A percentile compares a stretch with the other conserved stretches of the same genome.
Evolutionary conservation across 2,329 filamentous ascomycete species (phyloP).

Genomic region (Colletotrichum tanaceti): DNA sequence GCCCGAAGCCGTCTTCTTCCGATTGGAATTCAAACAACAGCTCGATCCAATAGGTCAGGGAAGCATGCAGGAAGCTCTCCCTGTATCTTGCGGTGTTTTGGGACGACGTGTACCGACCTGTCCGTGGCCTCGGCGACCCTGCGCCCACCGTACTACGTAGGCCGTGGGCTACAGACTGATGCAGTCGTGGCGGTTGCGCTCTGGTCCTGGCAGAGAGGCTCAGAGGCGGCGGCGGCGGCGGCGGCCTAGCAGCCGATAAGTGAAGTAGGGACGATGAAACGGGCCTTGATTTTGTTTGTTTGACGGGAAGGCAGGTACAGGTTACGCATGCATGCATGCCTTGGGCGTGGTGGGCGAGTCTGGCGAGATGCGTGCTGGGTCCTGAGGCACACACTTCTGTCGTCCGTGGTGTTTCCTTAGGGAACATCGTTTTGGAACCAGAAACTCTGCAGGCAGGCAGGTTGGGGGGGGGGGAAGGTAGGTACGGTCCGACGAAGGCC

Average conservation of each 20-base stretch:
- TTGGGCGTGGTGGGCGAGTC: neutral
- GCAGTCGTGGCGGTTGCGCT: neutral
- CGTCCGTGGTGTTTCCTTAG: conserved; percentile 9
- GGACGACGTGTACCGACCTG: conserved; percentile 28
- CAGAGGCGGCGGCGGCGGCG: neutral
- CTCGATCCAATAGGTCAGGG: conserved; percentile 32
- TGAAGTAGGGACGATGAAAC: conserved; percentile 28
- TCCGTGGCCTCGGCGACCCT: conserved; percentile 5
- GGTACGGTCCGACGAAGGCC: conserved; percentile 3
- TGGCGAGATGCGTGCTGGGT: neutral
- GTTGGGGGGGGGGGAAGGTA: conserved; percentile 2
- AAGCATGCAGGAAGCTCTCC: conserved; percentile 3
- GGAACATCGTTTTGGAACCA: conserved; percentile 13
- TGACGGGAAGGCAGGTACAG: conserved; percentile 15
- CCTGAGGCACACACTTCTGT: conserved; percentile 25
- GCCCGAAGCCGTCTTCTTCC: conserved; percentile 37
- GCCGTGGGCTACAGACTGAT: neutral
- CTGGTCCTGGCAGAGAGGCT: neutral
- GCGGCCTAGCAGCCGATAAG: neutral
- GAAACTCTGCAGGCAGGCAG: neutral
- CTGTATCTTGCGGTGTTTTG: conserved; percentile 23
- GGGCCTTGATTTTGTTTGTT: conserved; percentile 29
- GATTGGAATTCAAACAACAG: conserved; percentile 38
- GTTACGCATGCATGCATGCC: conserved; percentile 6
- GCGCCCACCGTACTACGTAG: neutral